Evolutionary conservation across 1,139 yeast genomes (phyloP), one percentile per base, ranked within the genome.

Genomic region (Geotrichum histeridarum): DNA sequence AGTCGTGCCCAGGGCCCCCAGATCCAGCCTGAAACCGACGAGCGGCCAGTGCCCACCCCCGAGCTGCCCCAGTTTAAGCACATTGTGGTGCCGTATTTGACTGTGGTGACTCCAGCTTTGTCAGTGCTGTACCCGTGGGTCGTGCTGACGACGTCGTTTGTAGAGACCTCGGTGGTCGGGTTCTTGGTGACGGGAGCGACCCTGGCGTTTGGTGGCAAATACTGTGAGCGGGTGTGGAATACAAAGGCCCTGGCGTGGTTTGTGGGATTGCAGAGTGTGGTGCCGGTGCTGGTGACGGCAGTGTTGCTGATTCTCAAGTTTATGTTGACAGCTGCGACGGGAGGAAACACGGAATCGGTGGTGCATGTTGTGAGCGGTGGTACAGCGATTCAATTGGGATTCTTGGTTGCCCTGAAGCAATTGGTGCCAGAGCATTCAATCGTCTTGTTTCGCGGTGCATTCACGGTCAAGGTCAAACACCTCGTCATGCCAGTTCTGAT

Each of bases 391-490:
- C 76, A 86, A 59, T 75, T 87, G 65, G 93, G 89, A 2, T 85
- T 87, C 62, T 72, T 90, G 56, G 95, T 91, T 37, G 94, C 90
- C 8, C 81, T 89, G 67, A 90, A 89, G 69, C 97, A 91, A 69
- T 74, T 88, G 62, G 82, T 87, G 35, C 97, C 97, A 5, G 97
- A 91, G 67, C 95, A 89, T 65, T 83, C 88, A 54, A 78, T 89
- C 54, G 80, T 81, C 31, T 71, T 90, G 42, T 82, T 86, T 65
- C 77, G 81, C 54, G 84, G 89, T 0, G 67, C 77, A 27, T 69
- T 86, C 56, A 82, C 84, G 62, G 77, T 85, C 59, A 78, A 95
- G 61, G 82, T 71, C 51, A 67, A 88, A 69, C 86, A 87, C 59
- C 68, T 88, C 44, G 94, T 95, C 11, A 80, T 87, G 61, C 76